These are phyloP conservation scores for Neopestalotiopsis clavispora DNA, from an alignment of 2,329 filamentous ascomycete genomes.

Conservation along the genomic window DNA sequence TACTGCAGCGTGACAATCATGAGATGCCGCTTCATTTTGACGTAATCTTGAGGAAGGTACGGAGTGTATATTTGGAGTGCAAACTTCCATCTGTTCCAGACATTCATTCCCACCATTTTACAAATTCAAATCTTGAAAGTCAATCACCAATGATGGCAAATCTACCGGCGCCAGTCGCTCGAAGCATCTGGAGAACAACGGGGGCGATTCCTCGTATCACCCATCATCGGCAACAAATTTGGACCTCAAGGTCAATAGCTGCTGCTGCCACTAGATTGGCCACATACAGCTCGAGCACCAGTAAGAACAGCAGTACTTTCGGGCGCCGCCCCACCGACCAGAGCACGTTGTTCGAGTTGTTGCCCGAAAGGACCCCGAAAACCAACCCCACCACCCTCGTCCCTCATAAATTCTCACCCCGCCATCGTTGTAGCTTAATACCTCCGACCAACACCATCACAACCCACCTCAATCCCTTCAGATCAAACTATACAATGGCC, in stretches of 20 bases:
- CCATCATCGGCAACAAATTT: neutral
- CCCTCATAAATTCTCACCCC: conserved; percentile 29
- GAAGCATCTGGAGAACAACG: neutral
- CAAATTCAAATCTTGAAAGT: neutral
- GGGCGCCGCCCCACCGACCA: neutral
- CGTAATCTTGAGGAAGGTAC: neutral
- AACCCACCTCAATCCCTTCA: conserved; percentile 16
- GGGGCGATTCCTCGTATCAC: neutral
- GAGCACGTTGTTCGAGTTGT: conserved; percentile 19
- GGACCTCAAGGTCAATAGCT: neutral
- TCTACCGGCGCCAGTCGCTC: neutral
- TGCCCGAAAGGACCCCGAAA: conserved; percentile 17
- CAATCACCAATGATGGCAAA: neutral
- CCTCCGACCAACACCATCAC: conserved; percentile 21
- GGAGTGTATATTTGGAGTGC: neutral
- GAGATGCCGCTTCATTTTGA: conserved; percentile 9
- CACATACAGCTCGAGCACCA: too few relatives aligned
- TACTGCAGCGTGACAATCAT: neutral
- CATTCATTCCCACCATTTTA: neutral
- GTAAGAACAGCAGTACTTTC: neutral
- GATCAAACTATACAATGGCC: conserved; percentile 63
- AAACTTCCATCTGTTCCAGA: neutral
- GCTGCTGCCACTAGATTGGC: neutral
- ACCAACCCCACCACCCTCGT: conserved; percentile 34
- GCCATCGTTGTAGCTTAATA: conserved; percentile 29